A percentile compares a stretch with the other conserved stretches of the same genome.
phyloP scores from a whole-genome alignment of 768 basidiomycete species.

The Agrocybe praecox region DNA sequence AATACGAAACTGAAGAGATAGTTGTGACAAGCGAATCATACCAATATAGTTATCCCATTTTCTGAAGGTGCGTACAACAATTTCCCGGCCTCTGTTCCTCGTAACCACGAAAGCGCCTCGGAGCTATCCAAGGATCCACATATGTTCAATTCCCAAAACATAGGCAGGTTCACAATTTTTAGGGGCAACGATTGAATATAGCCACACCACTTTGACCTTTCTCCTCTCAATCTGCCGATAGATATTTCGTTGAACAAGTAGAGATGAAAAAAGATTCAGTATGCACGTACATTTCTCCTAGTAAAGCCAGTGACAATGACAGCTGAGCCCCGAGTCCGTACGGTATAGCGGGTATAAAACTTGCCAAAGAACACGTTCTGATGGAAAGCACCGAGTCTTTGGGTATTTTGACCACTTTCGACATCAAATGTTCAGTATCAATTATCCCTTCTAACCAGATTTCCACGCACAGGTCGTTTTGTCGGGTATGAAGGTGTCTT shows the following conservation, averaged over 20 bases:
- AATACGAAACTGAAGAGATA: background rate
- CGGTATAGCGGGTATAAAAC: slow-evolving; percentile 42
- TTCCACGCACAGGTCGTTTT: slow-evolving; percentile 38
- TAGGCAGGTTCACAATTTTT: slow-evolving; percentile 53
- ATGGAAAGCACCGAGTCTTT: slow-evolving; percentile 64
- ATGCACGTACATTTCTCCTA: slow-evolving; percentile 56
- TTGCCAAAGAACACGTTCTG: slow-evolving; percentile 52
- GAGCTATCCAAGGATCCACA: slow-evolving; percentile 25
- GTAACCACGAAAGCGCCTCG: slow-evolving; percentile 39
- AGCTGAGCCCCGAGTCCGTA: slow-evolving; percentile 64
- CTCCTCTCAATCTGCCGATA: slow-evolving; percentile 46
- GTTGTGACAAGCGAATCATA: slow-evolving; percentile 11
- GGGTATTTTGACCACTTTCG: slow-evolving; percentile 65
- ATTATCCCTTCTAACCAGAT: slow-evolving; percentile 1
- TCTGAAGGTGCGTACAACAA: slow-evolving; percentile 21
- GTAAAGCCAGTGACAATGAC: slow-evolving; percentile 63
- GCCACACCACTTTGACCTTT: slow-evolving; percentile 58
- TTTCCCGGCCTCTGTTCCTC: slow-evolving; percentile 43
- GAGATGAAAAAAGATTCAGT: background rate
- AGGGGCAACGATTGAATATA: slow-evolving; percentile 70
- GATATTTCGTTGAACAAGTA: background rate
- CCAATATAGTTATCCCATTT: slow-evolving; percentile 20
- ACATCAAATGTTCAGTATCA: slow-evolving; percentile 1
- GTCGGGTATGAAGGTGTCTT: slow-evolving; percentile 29
- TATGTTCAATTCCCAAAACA: slow-evolving; percentile 51